Conservation (phyloP, 805 yeast species). For the Scheffersomyces coipomensis region DNA sequence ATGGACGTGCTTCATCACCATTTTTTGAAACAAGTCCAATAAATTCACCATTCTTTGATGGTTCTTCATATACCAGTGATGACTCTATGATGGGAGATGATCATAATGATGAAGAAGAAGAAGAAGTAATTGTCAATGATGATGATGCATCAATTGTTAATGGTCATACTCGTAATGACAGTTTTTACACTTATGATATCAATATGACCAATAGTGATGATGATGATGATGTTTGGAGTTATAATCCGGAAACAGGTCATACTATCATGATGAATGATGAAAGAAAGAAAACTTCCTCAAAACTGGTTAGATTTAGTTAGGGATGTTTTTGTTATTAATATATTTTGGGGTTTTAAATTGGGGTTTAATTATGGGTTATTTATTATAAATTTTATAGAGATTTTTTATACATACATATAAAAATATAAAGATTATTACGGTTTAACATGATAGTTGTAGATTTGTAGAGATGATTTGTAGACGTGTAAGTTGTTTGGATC, state of each 20-base stretch:
- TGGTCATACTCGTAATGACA: not conserved
- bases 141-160: not conserved
- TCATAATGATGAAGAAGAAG: not conserved
- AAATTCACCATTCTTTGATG: not conserved
- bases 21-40: no score
- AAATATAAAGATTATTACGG: no score
- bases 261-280: not conserved
- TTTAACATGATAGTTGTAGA: no score
- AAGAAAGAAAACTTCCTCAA: not conserved
- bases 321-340: not conserved
- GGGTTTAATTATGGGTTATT: no score
- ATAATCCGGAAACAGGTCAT: constrained; percentile 8
- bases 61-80: not conserved
- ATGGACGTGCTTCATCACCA: not conserved
- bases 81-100: not conserved
- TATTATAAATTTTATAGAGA: no score
- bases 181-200: no score
- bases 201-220: not conserved
- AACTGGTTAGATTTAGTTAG: constrained; percentile 2
- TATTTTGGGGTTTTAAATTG: no score
- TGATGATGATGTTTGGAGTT: constrained; percentile 6
- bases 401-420: no score
- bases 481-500: no score
- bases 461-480: no score
- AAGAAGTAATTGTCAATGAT: not conserved